A percentile compares a stretch with the other conserved stretches of the same genome.
phyloP scores from a whole-genome alignment of 2,329 filamentous ascomycete species.

The Metarhizium robertsii region DNA sequence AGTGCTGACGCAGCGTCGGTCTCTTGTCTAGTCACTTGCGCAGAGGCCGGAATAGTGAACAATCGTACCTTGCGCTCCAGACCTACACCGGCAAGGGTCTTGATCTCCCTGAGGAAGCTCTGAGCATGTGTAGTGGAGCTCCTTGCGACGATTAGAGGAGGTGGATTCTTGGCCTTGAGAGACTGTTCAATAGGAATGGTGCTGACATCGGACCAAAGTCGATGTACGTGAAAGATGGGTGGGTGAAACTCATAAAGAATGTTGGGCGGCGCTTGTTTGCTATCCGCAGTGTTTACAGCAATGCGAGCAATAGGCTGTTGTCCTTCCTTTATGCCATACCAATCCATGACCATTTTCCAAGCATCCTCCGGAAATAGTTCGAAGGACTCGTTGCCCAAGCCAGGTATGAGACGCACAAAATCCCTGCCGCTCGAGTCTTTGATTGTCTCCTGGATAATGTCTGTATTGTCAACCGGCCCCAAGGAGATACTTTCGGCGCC shows the following conservation, averaged over 20 bases:
- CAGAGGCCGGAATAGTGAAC: slow-evolving; percentile 51
- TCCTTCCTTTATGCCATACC: slow-evolving; percentile 68
- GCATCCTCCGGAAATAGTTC: slow-evolving; percentile 69
- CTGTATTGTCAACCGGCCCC: slow-evolving; percentile 79
- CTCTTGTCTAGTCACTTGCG: slow-evolving; percentile 23
- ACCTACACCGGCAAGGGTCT: slow-evolving; percentile 58
- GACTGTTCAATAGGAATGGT: slow-evolving; percentile 47
- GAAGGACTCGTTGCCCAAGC: slow-evolving; percentile 60
- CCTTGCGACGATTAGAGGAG: slow-evolving; percentile 57
- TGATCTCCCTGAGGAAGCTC: slow-evolving; percentile 67
- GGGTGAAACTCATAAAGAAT: slow-evolving; percentile 77
- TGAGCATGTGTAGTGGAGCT: slow-evolving; percentile 63
- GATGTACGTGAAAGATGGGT: slow-evolving; percentile 75
- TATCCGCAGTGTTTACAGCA: slow-evolving; percentile 63
- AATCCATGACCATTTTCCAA: slow-evolving; percentile 71
- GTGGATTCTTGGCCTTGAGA: slow-evolving; percentile 50
- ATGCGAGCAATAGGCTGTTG: slow-evolving; percentile 65
- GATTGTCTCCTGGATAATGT: slow-evolving; percentile 59
- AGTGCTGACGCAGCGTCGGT: slow-evolving; percentile 26
- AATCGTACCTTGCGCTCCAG: slow-evolving; percentile 65
- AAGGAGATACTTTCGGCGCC: slow-evolving; percentile 53
- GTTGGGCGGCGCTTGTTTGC: slow-evolving; percentile 37
- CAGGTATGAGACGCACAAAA: slow-evolving; percentile 67
- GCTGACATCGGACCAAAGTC: slow-evolving; percentile 56
- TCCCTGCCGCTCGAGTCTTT: slow-evolving; percentile 37